phyloP scores from a whole-genome alignment of 2,329 filamentous ascomycete species.

The Diaporthe australafricana region DNA sequence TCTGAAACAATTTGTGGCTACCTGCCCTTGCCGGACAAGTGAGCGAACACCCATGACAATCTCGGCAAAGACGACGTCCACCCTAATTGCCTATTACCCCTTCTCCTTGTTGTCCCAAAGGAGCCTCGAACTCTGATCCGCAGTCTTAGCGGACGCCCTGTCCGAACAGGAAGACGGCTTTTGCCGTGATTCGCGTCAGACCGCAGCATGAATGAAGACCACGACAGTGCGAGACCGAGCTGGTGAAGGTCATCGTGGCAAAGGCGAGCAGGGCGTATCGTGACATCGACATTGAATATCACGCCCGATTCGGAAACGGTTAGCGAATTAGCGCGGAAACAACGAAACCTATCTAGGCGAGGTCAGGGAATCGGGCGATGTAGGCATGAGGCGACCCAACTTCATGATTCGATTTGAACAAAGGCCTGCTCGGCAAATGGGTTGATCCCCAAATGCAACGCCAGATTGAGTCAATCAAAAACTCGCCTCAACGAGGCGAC shows the following conservation, averaged over 20 bases:
- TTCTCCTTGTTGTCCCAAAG: background rate
- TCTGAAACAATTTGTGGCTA: constrained; percentile 31
- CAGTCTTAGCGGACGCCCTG: background rate
- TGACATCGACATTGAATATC: constrained; percentile 39
- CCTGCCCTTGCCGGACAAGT: constrained; percentile 16
- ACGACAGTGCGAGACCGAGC: constrained; percentile 35
- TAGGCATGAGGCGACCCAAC: background rate
- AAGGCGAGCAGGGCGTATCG: constrained; percentile 33
- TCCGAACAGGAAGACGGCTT: background rate
- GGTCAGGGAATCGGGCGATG: background rate
- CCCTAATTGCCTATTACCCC: background rate
- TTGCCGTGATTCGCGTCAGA: constrained; percentile 24
- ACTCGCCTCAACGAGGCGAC: background rate
- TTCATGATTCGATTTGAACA: constrained; percentile 7
- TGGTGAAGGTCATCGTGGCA: constrained; percentile 35
- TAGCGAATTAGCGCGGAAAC: constrained; percentile 48
- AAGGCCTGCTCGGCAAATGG: constrained; percentile 26
- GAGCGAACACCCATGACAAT: background rate
- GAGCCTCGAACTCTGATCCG: background rate
- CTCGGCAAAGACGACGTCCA: constrained; percentile 19
- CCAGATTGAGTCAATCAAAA: background rate
- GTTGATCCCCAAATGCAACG: background rate
- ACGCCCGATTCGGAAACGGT: constrained; percentile 46
- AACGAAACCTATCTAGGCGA: constrained; percentile 34
- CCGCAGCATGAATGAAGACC: constrained; percentile 37